phyloP scores from a whole-genome alignment of 257 asterid genomes.

The Echites panduratus region DNA sequence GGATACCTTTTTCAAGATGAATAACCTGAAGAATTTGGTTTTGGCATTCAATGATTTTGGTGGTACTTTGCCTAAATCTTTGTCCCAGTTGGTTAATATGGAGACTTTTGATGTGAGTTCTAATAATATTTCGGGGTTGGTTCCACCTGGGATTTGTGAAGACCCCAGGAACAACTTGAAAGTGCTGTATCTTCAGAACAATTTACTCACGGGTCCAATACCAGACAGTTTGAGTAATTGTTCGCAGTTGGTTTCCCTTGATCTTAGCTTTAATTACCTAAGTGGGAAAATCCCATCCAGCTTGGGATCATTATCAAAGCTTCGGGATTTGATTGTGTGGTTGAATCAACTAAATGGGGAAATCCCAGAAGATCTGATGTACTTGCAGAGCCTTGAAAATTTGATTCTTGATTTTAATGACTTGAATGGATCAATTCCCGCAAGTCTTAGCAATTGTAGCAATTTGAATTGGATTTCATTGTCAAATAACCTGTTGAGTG shows the following conservation, averaged over 20 bases:
- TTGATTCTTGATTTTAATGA: slow-evolving; percentile 91
- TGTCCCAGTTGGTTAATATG: slow-evolving; percentile 44
- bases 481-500: slow-evolving; percentile 64
- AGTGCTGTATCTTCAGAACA: slow-evolving; percentile 77
- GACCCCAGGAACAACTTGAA: slow-evolving; percentile 47
- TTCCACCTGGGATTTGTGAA: slow-evolving; percentile 70
- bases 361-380: slow-evolving; percentile 73
- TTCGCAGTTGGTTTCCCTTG: slow-evolving; percentile 70
- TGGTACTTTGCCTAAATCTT: slow-evolving; percentile 69
- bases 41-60: slow-evolving; percentile 62
- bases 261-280: slow-evolving; percentile 77
- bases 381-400: slow-evolving; percentile 57
- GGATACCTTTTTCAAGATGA: slow-evolving; percentile 44
- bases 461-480: slow-evolving; percentile 86
- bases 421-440: slow-evolving; percentile 65
- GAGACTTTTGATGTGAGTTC: slow-evolving; percentile 84
- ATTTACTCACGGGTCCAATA: slow-evolving; percentile 55
- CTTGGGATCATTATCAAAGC: slow-evolving; percentile 53
- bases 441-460: slow-evolving; percentile 69
- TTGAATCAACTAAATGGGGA: slow-evolving; percentile 72
- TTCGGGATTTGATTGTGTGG: slow-evolving; percentile 71
- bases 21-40: slow-evolving; percentile 47
- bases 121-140: slow-evolving; percentile 56
- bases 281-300: slow-evolving; percentile 58
- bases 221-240: slow-evolving; percentile 74